These are phyloP conservation scores for Orbilia ellipsospora DNA, from an alignment of 2,329 filamentous ascomycete genomes.

Conservation along the genomic window DNA sequence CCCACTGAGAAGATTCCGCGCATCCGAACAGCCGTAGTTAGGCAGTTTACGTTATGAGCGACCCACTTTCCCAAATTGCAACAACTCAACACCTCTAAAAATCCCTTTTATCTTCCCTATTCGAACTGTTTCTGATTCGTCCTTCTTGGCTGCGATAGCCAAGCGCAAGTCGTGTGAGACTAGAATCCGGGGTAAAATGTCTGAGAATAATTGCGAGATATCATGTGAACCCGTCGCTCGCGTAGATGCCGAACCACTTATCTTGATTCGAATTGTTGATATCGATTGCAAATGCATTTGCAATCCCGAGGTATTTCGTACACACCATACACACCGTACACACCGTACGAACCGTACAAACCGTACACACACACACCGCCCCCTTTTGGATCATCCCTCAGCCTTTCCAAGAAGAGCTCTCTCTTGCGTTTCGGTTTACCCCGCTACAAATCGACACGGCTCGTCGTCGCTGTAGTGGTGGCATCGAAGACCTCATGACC, in stretches of 20 bases:
- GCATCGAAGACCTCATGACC: slow-evolving; percentile 10
- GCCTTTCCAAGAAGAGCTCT: slow-evolving; percentile 1
- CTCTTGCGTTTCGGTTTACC: too few relatives aligned
- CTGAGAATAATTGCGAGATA: too few relatives aligned
- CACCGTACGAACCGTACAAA: background rate
- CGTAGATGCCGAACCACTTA: background rate
- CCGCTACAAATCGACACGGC: too few relatives aligned
- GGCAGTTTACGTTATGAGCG: background rate
- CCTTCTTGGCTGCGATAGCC: too few relatives aligned
- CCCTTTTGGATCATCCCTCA: background rate
- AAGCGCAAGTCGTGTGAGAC: background rate
- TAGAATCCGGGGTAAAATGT: slow-evolving; percentile 4
- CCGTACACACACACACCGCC: background rate
- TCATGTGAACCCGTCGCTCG: background rate
- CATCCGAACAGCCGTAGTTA: slow-evolving; percentile 37
- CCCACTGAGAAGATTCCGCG: slow-evolving; percentile 35
- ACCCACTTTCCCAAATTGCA: slow-evolving; percentile 31
- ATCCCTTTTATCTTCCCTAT: background rate
- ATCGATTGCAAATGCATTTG: too few relatives aligned
- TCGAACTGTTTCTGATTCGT: too few relatives aligned
- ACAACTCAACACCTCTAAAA: slow-evolving; percentile 6
- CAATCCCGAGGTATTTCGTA: too few relatives aligned
- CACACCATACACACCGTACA: too few relatives aligned
- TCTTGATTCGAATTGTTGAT: too few relatives aligned
- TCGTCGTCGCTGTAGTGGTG: too few relatives aligned